Base-by-base conservation (phyloP, 108 stramenopile species). In the Pseudonitzschia pungens region DNA sequence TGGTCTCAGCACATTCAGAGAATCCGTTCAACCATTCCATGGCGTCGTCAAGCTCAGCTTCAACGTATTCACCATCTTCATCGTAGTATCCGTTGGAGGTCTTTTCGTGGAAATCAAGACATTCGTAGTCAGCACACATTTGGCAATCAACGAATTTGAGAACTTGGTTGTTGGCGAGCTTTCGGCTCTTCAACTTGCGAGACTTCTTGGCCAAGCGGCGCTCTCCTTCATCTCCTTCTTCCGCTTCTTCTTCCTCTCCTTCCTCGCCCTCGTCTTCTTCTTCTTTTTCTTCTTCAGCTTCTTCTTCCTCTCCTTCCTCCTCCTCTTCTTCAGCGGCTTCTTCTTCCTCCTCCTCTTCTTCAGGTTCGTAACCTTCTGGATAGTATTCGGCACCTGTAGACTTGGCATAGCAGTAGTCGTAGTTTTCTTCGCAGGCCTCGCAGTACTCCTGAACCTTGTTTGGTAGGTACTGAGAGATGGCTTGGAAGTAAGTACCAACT, bases 121-220 rank as follows among this genome's bases (percentile, higher is more conserved):
- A 89, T 52, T 83, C 79, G 62, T 87, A 82, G 70, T 77, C 75
- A 12, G 65, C 54, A 56, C 86, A 89, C 65, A 73, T 74, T 32
- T 81, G 74, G 74, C 87, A 89, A 72, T 89, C 81, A 55, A 89
- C 72, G 56, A 52, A 62, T 44, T 84, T 57, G 51, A 76, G 62
- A 44, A 59, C 45, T 41, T 70, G 24, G 32, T 72, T 56, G 48
- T 69, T 52, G 67, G 64, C 80, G 22, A 87, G 55, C 40, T 81
- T 58, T 68, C 85, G 76, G 33, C n/a, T 40, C 15, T 62, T 62
- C n/a, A 74, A 48, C 40, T 53, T 44, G 45, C 75, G 68, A 16
- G 45, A 27, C 18, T 31, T 45, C 53, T 71, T 59, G 70, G 50
- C 43, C 33, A 58, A 65, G 52, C 60, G 77, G 59, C 80, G 71